Percentiles rank a stretch among this genome's conserved stretches.
These are phyloP conservation scores for Notholithocarpus densiflorus DNA, from an alignment of 306 rosid genomes.

Conservation along the genomic window DNA sequence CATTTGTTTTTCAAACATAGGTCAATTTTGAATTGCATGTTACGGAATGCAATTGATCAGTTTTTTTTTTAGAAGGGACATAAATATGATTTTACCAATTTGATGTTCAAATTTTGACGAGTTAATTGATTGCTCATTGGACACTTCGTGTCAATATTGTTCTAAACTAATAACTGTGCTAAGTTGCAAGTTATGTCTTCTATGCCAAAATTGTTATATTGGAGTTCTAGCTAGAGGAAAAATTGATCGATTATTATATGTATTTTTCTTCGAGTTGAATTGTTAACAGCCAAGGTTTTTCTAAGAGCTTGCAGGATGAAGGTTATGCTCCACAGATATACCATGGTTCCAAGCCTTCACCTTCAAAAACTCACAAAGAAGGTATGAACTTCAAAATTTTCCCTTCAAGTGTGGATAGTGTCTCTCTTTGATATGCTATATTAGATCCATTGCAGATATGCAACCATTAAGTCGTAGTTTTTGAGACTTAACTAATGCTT, in stretches of 20 bases:
- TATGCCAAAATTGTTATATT: no score
- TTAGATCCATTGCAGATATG: background rate
- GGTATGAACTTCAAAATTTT: slow-evolving; percentile 38
- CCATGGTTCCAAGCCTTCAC: slow-evolving; percentile 23
- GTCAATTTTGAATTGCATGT: no score
- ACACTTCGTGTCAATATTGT: no score
- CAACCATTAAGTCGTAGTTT: background rate
- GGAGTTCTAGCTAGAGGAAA: no score
- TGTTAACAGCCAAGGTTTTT: slow-evolving; percentile 60
- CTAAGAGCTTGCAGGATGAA: slow-evolving; percentile 61
- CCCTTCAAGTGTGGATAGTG: background rate
- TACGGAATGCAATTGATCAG: no score
- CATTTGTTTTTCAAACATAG: no score
- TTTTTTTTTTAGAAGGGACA: no score
- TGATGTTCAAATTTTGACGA: no score
- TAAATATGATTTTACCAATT: no score
- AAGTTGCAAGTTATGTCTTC: no score
- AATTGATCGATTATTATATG: slow-evolving; percentile 22
- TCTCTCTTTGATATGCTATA: background rate
- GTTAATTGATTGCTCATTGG: no score
- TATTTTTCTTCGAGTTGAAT: slow-evolving; percentile 73
- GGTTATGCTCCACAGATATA: slow-evolving; percentile 73
- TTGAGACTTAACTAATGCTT: background rate
- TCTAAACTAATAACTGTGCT: no score
- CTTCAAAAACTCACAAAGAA: slow-evolving; percentile 42